Evolutionary conservation across 139 green algal genomes (phyloP).

Genomic region (Chlorella sp.): DNA sequence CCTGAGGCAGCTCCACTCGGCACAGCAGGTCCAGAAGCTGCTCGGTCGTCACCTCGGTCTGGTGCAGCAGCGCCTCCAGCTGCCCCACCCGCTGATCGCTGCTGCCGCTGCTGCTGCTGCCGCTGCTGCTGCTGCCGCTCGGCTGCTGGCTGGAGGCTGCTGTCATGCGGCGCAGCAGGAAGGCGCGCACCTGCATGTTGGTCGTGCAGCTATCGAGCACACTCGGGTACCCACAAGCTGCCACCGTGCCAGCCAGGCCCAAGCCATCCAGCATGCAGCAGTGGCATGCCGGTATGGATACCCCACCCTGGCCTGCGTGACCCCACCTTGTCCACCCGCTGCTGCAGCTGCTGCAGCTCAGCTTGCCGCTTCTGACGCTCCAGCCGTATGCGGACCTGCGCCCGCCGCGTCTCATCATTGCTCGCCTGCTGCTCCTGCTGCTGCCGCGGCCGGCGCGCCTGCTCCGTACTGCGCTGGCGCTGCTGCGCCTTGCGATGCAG

Average conservation of each 20-base stretch:
- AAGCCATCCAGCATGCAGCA: no score
- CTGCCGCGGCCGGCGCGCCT: background rate
- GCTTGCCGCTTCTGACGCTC: background rate
- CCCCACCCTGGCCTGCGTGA: no score
- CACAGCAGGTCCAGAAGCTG: background rate
- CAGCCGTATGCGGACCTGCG: no score
- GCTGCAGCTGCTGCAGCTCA: background rate
- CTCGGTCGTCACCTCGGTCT: background rate
- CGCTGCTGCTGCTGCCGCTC: no score
- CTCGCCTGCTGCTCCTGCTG: background rate
- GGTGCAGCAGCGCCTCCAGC: background rate
- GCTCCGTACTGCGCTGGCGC: background rate
- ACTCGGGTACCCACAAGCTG: no score
- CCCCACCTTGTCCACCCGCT: constrained; percentile 11
- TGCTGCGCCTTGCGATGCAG: background rate
- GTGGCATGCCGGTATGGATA: no score
- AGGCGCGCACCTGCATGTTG: background rate
- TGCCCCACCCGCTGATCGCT: background rate
- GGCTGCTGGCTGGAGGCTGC: background rate
- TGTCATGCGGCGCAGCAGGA: background rate
- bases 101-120: no score
- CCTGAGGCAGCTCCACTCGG: background rate
- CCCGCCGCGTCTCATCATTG: background rate
- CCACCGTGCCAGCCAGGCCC: no score
- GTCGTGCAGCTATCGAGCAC: no score